Conservation (phyloP, 2,329 filamentous ascomycete genomes). For the Berkeleyomyces rouxiae region DNA sequence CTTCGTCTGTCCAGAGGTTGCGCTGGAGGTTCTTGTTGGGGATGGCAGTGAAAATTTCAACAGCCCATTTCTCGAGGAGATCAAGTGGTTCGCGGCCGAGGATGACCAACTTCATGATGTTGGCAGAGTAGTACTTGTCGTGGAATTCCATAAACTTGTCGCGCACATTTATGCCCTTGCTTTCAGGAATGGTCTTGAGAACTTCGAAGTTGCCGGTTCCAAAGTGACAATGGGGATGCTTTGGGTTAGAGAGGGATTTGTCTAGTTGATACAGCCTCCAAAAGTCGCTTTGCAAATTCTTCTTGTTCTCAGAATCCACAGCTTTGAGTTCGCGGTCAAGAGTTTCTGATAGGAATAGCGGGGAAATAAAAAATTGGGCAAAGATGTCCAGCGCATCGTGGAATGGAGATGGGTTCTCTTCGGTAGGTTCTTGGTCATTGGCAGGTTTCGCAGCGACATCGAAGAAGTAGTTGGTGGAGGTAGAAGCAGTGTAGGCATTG, state of each 20-base stretch:
- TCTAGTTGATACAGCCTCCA: slow-evolving; percentile 81
- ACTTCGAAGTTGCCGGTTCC: slow-evolving; percentile 80
- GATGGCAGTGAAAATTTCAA: slow-evolving; percentile 65
- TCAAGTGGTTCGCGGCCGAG: slow-evolving; percentile 70
- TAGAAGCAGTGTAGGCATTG: slow-evolving; percentile 86
- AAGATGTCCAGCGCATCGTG: slow-evolving; percentile 79
- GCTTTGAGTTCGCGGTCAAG: slow-evolving; percentile 75
- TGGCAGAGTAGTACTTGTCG: slow-evolving; percentile 76
- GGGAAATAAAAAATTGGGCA: slow-evolving; percentile 82
- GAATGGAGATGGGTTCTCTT: slow-evolving; percentile 41
- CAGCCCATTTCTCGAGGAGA: slow-evolving; percentile 66
- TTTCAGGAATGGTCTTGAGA: slow-evolving; percentile 65
- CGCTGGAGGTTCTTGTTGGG: slow-evolving; percentile 62
- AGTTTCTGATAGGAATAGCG: slow-evolving; percentile 70
- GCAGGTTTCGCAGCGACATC: slow-evolving; percentile 71
- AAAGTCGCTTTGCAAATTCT: slow-evolving; percentile 80
- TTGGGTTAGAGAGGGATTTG: slow-evolving; percentile 73
- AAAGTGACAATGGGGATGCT: slow-evolving; percentile 81
- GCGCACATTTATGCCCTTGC: slow-evolving; percentile 65
- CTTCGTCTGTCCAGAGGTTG: slow-evolving; percentile 37
- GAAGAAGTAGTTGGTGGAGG: slow-evolving; percentile 96
- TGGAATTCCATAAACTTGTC: slow-evolving; percentile 91
- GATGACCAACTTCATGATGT: slow-evolving; percentile 82
- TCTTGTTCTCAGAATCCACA: slow-evolving; percentile 94
- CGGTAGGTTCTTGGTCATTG: slow-evolving; percentile 39